Conservation (phyloP, 768 basidiomycete species). For the Kwoniella newhampshirensis region DNA sequence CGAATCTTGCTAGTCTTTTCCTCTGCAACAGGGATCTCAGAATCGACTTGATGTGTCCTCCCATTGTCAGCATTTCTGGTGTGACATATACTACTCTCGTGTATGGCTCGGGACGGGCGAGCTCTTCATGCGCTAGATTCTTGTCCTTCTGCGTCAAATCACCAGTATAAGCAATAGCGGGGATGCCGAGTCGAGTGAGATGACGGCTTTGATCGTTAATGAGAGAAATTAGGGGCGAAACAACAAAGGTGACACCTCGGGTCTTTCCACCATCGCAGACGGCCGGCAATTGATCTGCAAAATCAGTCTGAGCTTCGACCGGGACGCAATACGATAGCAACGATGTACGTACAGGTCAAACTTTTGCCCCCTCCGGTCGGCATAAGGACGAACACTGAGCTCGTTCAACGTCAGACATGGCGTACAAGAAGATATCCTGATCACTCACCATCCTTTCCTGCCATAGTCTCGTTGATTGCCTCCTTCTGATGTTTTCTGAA, state of each 20-base stretch:
- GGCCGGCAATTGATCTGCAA: conserved; percentile 72
- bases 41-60: conserved; percentile 60
- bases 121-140: conserved; percentile 44
- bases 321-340: neutral
- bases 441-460: conserved; percentile 63
- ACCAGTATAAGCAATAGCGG: conserved; percentile 70
- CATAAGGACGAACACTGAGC: conserved; percentile 80
- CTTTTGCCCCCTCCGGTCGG: conserved; percentile 94
- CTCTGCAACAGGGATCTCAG: conserved; percentile 63
- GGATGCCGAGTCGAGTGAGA: conserved; percentile 64
- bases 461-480: conserved; percentile 75
- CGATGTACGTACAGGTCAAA: conserved; percentile 63
- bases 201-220: conserved; percentile 85
- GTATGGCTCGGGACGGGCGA: conserved; percentile 49
- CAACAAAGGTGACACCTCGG: conserved; percentile 79
- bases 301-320: neutral
- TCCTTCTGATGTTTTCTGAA: conserved; percentile 86
- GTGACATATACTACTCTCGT: conserved; percentile 81
- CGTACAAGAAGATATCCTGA: neutral
- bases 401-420: neutral
- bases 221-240: conserved; percentile 88
- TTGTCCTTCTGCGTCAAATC: conserved; percentile 51
- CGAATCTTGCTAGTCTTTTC: conserved; percentile 75
- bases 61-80: conserved; percentile 79
- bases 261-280: conserved; percentile 71